Base-by-base conservation (phyloP, 2,329 filamentous ascomycete genomes). In the Didymella pomorum region DNA sequence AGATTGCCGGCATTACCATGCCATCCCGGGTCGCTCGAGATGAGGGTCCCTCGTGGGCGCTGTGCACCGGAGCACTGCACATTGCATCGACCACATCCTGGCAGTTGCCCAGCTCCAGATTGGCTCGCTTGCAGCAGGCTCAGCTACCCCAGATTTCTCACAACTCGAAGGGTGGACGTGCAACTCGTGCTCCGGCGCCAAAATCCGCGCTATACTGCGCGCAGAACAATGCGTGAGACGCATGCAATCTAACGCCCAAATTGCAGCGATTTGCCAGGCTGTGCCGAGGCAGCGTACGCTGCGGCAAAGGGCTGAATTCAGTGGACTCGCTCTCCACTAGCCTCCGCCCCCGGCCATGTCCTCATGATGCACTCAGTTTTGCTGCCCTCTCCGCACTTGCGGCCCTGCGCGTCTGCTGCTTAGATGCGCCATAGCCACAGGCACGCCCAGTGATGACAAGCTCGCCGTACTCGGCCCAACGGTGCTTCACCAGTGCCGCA, bases 141-240 rank as follows among this genome's bases (percentile, higher is more conserved):
- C 46, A 62, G 47, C 52, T 74, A 74, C 73, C 73, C 73, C 73
- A 64, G 73, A 71, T 75, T 76, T 33, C 25, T 46, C 2, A 48
- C 18, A 29, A n/a, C 14, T 37, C 68, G 66, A 65, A 42, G 55
- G 52, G 52, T 62, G 35, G 35, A 64, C 67, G 63, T 63, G 58
- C 62, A 47, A 59, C 52, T 50, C 46, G 45, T 47, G 43, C 51
- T 58, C 67, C 67, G 67, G 63, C 67, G 65, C 67, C 63, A 69
- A 60, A 42, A 21, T 10, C 43, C n/a, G 29, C 54, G 39, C 64
- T 64, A 67, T 46, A 57, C 63, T 58, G 39, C 20, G 47, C 35
- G 14, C 26, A 58, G 58, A 44, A 48, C 14, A 56, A 46, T 45
- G 64, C 61, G 59, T 64, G 60, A 61, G 62, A 67, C 66, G 62